Evolutionary conservation across 306 rosid species (phyloP).

Genomic region (Lablab purpureus): DNA sequence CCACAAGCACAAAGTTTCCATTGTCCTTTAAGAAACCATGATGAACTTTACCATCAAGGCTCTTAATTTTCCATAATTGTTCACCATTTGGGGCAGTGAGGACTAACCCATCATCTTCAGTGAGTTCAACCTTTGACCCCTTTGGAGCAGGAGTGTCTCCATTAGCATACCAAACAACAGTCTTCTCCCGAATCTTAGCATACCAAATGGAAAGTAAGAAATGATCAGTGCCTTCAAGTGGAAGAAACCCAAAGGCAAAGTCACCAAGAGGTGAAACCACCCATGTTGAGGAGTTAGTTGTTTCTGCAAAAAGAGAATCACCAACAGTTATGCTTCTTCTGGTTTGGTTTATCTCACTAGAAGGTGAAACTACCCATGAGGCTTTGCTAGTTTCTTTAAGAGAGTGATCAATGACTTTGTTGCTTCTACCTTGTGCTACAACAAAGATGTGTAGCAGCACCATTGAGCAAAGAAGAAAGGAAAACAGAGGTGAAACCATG

Average conservation of each 20-base stretch:
- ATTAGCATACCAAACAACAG: constrained; percentile 63
- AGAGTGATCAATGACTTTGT: not conserved
- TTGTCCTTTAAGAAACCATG: constrained; percentile 43
- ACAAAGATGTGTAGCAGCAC: constrained; percentile 28
- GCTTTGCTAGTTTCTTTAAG: not conserved
- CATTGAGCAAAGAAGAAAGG: constrained; percentile 35
- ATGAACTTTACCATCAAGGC: not conserved
- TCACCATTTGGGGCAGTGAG: constrained; percentile 48
- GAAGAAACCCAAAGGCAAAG: constrained; percentile 66
- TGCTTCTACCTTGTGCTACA: constrained; percentile 39
- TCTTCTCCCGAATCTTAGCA: constrained; percentile 47
- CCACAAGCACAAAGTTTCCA: constrained; percentile 57
- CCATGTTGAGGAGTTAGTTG: constrained; percentile 44
- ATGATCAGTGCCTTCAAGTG: not conserved
- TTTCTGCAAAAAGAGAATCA: constrained; percentile 42
- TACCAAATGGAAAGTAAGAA: constrained; percentile 66
- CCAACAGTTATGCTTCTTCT: constrained; percentile 30
- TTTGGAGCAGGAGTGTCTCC: constrained; percentile 45
- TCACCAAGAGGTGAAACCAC: constrained; percentile 60
- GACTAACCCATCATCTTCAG: constrained; percentile 41
- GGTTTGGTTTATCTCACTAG: not conserved
- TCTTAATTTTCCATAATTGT: constrained; percentile 37
- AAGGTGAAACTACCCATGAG: not conserved
- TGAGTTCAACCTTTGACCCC: constrained; percentile 58
- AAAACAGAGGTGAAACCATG: constrained; percentile 31